Evolutionary conservation across 2,329 filamentous ascomycete genomes (phyloP), one percentile per base, ranked within the genome.

Genomic region (Neocatenulostroma microsporum): DNA sequence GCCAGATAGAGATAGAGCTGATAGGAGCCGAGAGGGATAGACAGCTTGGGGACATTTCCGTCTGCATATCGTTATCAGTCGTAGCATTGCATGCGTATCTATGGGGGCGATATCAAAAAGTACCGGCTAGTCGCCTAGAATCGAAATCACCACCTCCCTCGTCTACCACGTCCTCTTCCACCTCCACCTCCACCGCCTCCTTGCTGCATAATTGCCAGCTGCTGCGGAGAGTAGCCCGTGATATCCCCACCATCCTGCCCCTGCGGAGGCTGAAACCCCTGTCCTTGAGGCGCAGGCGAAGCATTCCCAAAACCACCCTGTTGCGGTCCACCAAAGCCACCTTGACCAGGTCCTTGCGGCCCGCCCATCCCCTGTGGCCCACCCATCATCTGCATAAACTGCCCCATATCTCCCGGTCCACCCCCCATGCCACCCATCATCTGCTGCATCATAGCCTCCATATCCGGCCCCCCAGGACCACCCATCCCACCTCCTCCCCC

Each of bases 371-470:
- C 42, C 38, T 6, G 39, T 42, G 31, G 41, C n/a, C 45, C 47
- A 17, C 63, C 61, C 53, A 72, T 65, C 35, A 70, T 65, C 53
- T 68, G 67, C 68, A 74, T 72, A 45, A 76, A 73, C 15, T 64
- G 59, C 50, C 65, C n/a, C n/a, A n/a, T n/a, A n/a, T n/a, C 70
- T 62, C 75, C 69, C 30, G 67, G 61, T 6, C 62, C 62, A 2
- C n/a, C n/a, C n/a, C n/a, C 28, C 21, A 18, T 13, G 6, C 34
- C 25, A 11, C 23, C 23, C 73, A 76, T 63, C 68, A 78, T 75
- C 42, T 70, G 67, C 58, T 74, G 70, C 69, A 76, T 73, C 42
- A 76, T 74, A 40, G 74, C 61, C 21, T 64, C 61, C 56, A 72
- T 69, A 34, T 70, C 68, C 17, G 69, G 67, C 61, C n/a, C n/a